Evolutionary conservation across 2,329 filamentous ascomycete species (phyloP).

Genomic region (Rhynchosporium graminicola): DNA sequence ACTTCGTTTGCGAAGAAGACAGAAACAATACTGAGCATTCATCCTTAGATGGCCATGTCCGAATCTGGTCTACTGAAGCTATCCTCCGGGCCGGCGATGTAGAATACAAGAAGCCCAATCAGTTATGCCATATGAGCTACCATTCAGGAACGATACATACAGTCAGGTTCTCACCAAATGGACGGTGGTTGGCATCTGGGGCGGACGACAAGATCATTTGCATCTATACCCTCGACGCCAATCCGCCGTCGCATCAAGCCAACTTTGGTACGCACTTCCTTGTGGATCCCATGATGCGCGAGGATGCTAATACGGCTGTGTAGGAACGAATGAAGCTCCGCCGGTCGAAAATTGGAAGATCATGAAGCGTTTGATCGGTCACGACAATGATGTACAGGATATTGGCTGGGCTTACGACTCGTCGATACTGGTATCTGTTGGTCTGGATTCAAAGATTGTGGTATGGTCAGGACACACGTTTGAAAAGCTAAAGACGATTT

Average conservation of each 20-base stretch:
- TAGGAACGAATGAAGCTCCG: conserved; percentile 80
- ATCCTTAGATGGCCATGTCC: conserved; percentile 81
- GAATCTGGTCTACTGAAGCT: conserved; percentile 96
- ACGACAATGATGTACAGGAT: conserved; percentile 98
- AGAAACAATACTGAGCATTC: conserved; percentile 28
- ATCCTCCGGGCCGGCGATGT: conserved; percentile 78
- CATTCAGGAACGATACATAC: conserved; percentile 97
- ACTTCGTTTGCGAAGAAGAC: neutral
- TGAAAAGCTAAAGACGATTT: conserved; percentile 92
- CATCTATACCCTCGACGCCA: conserved; percentile 83
- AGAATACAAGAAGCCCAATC: conserved; percentile 75
- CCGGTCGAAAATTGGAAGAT: conserved; percentile 99
- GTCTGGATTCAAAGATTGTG: conserved; percentile 95
- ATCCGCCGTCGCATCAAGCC: conserved; percentile 71
- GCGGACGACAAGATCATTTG: conserved; percentile 99
- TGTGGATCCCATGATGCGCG: conserved; percentile 26
- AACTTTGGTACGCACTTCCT: conserved; percentile 68
- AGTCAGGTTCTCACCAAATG: conserved; percentile 93
- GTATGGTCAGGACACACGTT: conserved; percentile 98
- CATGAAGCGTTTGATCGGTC: conserved; percentile 86
- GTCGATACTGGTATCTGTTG: conserved; percentile 92
- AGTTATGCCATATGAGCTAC: conserved; percentile 97
- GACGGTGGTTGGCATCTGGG: conserved; percentile 91
- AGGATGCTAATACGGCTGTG: conserved; percentile 19
- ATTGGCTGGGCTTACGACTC: conserved; percentile 96